phyloP scores from a whole-genome alignment of 768 basidiomycete species.

The Kwoniella heveanensis region DNA sequence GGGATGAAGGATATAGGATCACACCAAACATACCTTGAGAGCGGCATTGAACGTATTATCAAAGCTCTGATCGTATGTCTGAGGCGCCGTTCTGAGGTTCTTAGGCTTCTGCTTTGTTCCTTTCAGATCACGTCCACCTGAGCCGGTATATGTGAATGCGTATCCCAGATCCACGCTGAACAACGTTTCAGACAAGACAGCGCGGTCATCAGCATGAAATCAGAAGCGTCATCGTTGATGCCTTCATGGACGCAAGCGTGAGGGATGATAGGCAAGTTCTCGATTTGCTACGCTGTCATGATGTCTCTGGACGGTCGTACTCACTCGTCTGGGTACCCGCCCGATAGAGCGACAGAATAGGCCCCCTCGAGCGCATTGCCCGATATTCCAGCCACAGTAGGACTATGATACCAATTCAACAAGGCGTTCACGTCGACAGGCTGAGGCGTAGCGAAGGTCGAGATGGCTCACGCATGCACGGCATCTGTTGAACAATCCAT shows the following conservation, averaged over 20 bases:
- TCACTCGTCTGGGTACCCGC: conserved; percentile 59
- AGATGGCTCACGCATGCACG: conserved; percentile 74
- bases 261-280: too few species aligned
- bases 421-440: conserved; percentile 7
- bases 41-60: conserved; percentile 72
- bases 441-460: neutral
- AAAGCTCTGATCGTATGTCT: conserved; percentile 80
- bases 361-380: conserved; percentile 67
- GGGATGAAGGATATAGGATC: too few species aligned
- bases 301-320: too few species aligned
- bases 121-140: conserved; percentile 81
- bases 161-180: conserved; percentile 43
- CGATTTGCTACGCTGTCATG: too few species aligned
- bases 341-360: conserved; percentile 82
- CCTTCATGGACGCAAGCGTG: too few species aligned
- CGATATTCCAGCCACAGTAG: conserved; percentile 80
- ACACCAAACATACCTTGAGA: conserved; percentile 60
- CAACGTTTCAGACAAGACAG: too few species aligned
- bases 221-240: too few species aligned
- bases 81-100: conserved; percentile 86
- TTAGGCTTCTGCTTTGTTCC: conserved; percentile 81
- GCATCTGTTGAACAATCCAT: conserved; percentile 75
- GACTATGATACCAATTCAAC: too few species aligned
- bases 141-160: conserved; percentile 49
- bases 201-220: too few species aligned